Evolutionary conservation across 164 flowering plant species (phyloP), one percentile per base, ranked within the genome.

Genomic region (Magnolia changhungtana): DNA sequence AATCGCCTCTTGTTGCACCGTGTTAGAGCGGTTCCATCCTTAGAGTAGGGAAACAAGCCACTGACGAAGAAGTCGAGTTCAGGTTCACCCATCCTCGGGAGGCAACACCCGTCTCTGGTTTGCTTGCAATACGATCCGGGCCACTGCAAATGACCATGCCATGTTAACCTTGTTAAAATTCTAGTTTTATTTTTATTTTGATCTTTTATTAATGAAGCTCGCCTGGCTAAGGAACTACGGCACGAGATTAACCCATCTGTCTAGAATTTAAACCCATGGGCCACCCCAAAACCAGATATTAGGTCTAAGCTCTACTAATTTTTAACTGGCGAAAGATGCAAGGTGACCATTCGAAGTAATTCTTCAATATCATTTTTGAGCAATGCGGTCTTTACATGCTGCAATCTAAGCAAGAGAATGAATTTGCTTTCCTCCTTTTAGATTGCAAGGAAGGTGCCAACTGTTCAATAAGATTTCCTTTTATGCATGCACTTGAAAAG

Each of bases 71-170:
- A 72, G 70, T 72, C 79, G 3, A 63, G 65, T 9, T 18, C 75
- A 1, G 79, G 79, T 45, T 21, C 9, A 6, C 79, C 79, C 2
- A 63, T 51, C 65, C 14, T 77, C 1, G 75, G 79, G 16, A 72
- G 27, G 66, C 75, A 77, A 67, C 79, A 77, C 1, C 79, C 79
- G 2, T 71, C 70, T 1, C 67, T 51, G 14, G 50, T 66, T 55
- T 77, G 63, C 29, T 27, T 23, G 71, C 79, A 77, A 58, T 72
- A 77, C 14, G 75, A 72, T 14, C 71, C 79, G 4, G 79, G 75
- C 79, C 79, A 77, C 79, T 77, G 75, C 49, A 19, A 50, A 72
- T 55, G 18, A 23, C 8, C 7, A n/a, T 7, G 19, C 18, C 51
- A 68, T 37, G 20, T 8, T 4, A 20, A 4, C 8, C 19, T 1